Evolutionary conservation across 1,284 basidiomycete genomes (phyloP), one percentile per base, ranked within the genome.

Genomic region (Cryptococcus neoformans): DNA sequence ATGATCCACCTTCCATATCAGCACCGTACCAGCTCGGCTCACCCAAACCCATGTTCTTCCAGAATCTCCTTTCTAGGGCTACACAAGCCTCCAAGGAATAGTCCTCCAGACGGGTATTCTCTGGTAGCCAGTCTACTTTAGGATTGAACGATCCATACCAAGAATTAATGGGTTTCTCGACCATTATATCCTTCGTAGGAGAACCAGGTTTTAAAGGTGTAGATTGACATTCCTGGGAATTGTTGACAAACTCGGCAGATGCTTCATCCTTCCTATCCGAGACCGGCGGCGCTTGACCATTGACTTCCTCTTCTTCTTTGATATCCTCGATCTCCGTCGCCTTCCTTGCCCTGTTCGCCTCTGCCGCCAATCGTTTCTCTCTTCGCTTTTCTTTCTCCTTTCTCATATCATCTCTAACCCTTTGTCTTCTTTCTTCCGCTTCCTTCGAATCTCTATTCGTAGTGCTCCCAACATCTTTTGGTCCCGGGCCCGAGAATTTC

Each of bases 21-120:
- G 96, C 95, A 38, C 95, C 95, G 76, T 99, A 99, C 94, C 93
- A 88, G 53, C 93, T 84, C 16, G 92, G 83, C 65, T 87, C 89
- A 2, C 73, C 73, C 16, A 72, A 44, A 7, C 92, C 91, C 21
- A 96, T 79, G 11, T 90, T 88, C 56, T 92, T 83, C 95, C 96
- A 99, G 75, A 88, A 98, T 59, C 89, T 84, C 48, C 90, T 82
- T 78, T 98, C 95, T 35, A 99, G 83, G 60, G 88, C 86, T 59
- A 85, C 83, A 74, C 94, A 97, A 54, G 90, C 89, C 59, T 92
- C 89, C 2, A 84, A 81, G 0, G 89, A 92, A 65, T 92, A 97
- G 72, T 95, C 92, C 12, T 81, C 78, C 0, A 84, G 71, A 1
- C 78, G 80, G 0, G 88, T 91, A 50, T 84, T 83, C 1, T 82